Evolutionary conservation across 2,329 filamentous ascomycete genomes (phyloP).

Genomic region (Venturia oleaginea): DNA sequence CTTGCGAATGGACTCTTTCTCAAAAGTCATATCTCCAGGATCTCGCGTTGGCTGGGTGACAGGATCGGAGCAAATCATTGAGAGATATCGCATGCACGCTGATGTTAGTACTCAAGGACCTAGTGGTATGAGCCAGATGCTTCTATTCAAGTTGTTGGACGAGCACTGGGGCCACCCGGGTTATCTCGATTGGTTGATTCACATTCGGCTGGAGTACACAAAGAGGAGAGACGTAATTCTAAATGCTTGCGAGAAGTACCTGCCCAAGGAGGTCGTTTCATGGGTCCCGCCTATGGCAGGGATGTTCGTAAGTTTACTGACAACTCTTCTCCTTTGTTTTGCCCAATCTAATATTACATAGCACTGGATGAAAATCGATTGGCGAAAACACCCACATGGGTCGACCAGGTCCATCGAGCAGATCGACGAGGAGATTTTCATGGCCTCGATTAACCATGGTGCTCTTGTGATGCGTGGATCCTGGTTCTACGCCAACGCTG

Average conservation of each 20-base stretch:
- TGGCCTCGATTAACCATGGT: slow-evolving; percentile 62
- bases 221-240: slow-evolving; percentile 67
- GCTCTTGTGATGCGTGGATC: slow-evolving; percentile 76
- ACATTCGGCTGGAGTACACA: slow-evolving; percentile 74
- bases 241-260: slow-evolving; percentile 65
- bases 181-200: slow-evolving; percentile 82
- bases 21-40: slow-evolving; percentile 80
- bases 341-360: slow-evolving; percentile 24
- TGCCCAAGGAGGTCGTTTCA: slow-evolving; percentile 64
- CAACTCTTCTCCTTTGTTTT: too few species aligned
- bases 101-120: slow-evolving; percentile 82
- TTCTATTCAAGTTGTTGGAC: slow-evolving; percentile 83
- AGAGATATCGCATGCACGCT: slow-evolving; percentile 71
- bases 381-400: slow-evolving; percentile 54
- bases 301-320: slow-evolving; percentile 71
- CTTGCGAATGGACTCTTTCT: slow-evolving; percentile 85
- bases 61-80: slow-evolving; percentile 72
- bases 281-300: slow-evolving; percentile 77
- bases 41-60: slow-evolving; percentile 83
- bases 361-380: slow-evolving; percentile 67
- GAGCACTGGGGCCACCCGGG: slow-evolving; percentile 90
- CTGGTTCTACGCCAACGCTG: slow-evolving; percentile 78
- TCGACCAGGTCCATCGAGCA: slow-evolving; percentile 42
- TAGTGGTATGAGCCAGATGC: slow-evolving; percentile 71
- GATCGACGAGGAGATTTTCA: slow-evolving; percentile 82